Base-by-base conservation (phyloP, 345 rosid genomes). In the Trapa bicornis region DNA sequence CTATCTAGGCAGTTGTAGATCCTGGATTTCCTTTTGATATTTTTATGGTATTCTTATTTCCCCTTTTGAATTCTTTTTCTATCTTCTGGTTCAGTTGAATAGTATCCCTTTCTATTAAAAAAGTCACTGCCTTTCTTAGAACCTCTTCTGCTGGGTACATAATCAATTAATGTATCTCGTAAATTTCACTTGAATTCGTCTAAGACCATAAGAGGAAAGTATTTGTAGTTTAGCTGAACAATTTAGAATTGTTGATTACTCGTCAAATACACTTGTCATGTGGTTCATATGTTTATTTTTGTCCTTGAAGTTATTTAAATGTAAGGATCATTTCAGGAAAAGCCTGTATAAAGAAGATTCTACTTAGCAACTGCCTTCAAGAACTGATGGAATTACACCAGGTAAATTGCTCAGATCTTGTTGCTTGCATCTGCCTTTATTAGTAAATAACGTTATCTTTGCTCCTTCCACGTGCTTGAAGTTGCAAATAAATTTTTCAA, bases 351-450 rank as follows among this genome's bases (percentile, higher is more conserved):
- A 94, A 91, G 81, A 91, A 89, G 81, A 88, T 94, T 70, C 82
- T 91, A 67, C 96, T 95, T 53, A 91, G 99, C 73, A 91, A 91
- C 78, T 91, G 99, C 81, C 96, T 95, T 53, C 99, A 95, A 80
- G 97, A 95, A 80, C 86, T 91, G 68, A 95, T 95, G 99, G 99
- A 95, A 85, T 73, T 95, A 77, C 99, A 95, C 80, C 99, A 94
- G 96, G 99, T 91, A 74, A 47, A 32, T 39, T 56, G 60, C 36
- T 62, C 29, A 69, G 35, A 66, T 60, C 29, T 62, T 64, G 2
- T 47, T 57, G 66, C 67, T 61, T 58, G 37, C 12, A 32, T 58
- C 11, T 43, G 37, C 16, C 35, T 22, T 69, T 47, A 13, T 33
- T 15, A 32, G 41, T 64, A 5, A 8, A 37, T 6, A n/a, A 43